These are phyloP conservation scores for Acacia crassicarpa DNA, from an alignment of 306 rosid genomes.

Conservation along the genomic window DNA sequence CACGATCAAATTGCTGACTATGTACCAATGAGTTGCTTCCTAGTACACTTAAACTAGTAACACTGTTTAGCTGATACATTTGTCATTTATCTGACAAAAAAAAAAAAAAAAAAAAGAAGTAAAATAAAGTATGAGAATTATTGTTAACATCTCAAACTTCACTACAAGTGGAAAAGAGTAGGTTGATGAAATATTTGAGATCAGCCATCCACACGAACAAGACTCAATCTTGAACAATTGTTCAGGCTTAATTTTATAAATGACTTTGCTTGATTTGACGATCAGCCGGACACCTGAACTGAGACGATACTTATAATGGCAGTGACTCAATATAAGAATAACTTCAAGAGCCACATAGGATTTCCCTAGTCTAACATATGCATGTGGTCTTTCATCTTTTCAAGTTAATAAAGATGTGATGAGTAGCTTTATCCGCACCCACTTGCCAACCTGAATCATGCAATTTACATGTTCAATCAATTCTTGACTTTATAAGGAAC, in stretches of 20 bases:
- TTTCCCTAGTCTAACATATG: slow-evolving; percentile 3
- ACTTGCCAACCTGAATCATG: slow-evolving; percentile 16
- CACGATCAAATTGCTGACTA: slow-evolving; percentile 56
- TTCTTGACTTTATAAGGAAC: neutral
- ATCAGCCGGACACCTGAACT: neutral
- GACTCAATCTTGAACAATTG: neutral
- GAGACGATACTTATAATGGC: neutral
- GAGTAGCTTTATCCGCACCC: slow-evolving; percentile 6
- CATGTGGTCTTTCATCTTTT: slow-evolving; percentile 12
- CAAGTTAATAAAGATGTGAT: neutral
- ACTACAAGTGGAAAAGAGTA: neutral
- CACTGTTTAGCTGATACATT: slow-evolving; percentile 64
- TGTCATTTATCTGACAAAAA: slow-evolving; percentile 59
- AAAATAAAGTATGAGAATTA: slow-evolving; percentile 28
- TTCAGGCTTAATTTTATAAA: neutral
- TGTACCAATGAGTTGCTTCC: slow-evolving; percentile 56
- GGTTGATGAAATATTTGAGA: neutral
- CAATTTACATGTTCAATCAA: slow-evolving; percentile 4
- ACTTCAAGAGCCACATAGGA: slow-evolving; percentile 14
- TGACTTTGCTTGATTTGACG: neutral
- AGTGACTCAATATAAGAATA: slow-evolving; percentile 14
- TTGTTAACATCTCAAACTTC: slow-evolving; percentile 21
- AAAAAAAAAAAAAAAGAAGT: slow-evolving; percentile 5
- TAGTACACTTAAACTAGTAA: slow-evolving; percentile 52
- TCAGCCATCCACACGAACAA: neutral